phyloP scores from a whole-genome alignment of 2,329 filamentous ascomycete genomes.

The Cadophora malorum region DNA sequence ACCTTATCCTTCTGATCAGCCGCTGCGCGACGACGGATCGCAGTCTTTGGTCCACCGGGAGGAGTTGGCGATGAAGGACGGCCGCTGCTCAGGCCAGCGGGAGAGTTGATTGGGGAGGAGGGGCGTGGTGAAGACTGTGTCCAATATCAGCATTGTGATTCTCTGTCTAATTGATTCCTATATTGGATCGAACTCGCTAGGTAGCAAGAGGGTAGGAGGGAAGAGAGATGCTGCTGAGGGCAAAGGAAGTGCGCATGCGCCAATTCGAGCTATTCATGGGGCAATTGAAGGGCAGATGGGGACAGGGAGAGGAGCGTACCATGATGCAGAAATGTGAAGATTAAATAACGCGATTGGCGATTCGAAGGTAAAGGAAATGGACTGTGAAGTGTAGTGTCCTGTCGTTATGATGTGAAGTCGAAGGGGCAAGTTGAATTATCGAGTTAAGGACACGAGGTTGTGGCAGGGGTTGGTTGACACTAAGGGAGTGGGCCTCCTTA shows the following conservation, averaged over 20 bases:
- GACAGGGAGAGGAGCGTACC: conserved; percentile 27
- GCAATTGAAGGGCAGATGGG: not conserved
- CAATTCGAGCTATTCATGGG: not conserved
- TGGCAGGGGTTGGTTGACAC: conserved; percentile 26
- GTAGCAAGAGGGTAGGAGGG: not conserved
- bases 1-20: conserved; percentile 98
- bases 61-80: conserved; percentile 87
- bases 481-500: conserved; percentile 21
- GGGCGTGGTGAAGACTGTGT: conserved; percentile 48
- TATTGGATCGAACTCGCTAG: not conserved
- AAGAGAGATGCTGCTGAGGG: not conserved
- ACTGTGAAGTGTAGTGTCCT: conserved; percentile 12
- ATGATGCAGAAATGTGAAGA: conserved; percentile 25
- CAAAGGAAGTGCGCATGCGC: conserved; percentile 1
- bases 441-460: conserved; percentile 41
- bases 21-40: conserved; percentile 92
- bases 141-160: not conserved
- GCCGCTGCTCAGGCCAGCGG: conserved; percentile 63
- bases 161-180: not conserved
- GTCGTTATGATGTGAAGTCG: conserved; percentile 23
- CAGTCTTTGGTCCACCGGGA: conserved; percentile 92
- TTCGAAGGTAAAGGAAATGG: conserved; percentile 26
- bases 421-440: conserved; percentile 26
- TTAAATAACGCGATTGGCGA: conserved; percentile 18
- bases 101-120: conserved; percentile 63